phyloP scores from a whole-genome alignment of 1,284 basidiomycete genomes.

The Inonotus hispidus region DNA sequence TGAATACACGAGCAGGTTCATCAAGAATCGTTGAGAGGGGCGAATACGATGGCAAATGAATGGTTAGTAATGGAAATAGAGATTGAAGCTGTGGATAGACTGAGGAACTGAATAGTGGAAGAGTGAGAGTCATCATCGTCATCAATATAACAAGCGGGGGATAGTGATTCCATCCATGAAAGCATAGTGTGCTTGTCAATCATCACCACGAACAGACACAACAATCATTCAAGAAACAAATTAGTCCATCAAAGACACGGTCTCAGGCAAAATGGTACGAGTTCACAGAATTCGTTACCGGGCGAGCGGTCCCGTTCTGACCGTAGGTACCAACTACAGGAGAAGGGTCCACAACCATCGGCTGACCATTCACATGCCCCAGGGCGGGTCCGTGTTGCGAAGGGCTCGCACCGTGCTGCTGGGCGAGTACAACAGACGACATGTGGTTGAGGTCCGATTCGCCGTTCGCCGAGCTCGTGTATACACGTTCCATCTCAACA shows the following conservation, averaged over 20 bases:
- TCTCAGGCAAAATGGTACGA: background rate
- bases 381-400: background rate
- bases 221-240: background rate
- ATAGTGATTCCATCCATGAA: too few species aligned
- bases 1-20: background rate
- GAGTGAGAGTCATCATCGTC: too few species aligned
- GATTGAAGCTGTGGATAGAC: too few species aligned
- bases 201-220: background rate
- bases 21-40: background rate
- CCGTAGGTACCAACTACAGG: background rate
- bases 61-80: too few species aligned
- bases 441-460: slow-evolving; percentile 17
- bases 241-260: background rate
- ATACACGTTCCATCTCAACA: slow-evolving; percentile 56
- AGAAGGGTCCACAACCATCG: slow-evolving; percentile 2
- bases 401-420: background rate
- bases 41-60: background rate
- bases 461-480: slow-evolving; percentile 34
- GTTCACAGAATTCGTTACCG: background rate
- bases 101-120: too few species aligned
- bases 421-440: slow-evolving; percentile 11
- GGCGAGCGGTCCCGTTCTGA: slow-evolving; percentile 6
- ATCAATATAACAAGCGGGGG: too few species aligned
- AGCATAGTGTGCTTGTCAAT: background rate
- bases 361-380: background rate